Conservation (phyloP, 2,329 filamentous ascomycete species). For the Penicillium sp. region DNA sequence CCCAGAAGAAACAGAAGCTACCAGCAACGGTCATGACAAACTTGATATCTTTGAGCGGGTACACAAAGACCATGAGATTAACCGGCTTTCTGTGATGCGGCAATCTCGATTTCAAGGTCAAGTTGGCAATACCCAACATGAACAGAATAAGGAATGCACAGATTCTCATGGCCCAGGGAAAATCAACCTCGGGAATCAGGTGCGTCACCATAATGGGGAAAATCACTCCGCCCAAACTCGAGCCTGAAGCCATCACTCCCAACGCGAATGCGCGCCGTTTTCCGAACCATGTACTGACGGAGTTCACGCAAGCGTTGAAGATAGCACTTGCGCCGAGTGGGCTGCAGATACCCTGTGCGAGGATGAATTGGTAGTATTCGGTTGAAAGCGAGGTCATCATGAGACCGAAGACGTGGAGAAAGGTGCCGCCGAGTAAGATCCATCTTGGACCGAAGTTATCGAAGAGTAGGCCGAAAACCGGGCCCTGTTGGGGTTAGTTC, state of each 20-base stretch:
- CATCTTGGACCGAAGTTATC: conserved; percentile 63
- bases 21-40: conserved; percentile 23
- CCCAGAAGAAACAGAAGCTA: conserved; percentile 51
- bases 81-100: conserved; percentile 28
- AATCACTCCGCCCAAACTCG: conserved; percentile 59
- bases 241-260: conserved; percentile 56
- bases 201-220: conserved; percentile 62
- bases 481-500: conserved; percentile 40
- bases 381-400: conserved; percentile 59
- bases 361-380: conserved; percentile 59
- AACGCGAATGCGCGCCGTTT: conserved; percentile 54
- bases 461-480: conserved; percentile 63
- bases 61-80: conserved; percentile 18
- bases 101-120: conserved; percentile 53
- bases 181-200: conserved; percentile 55
- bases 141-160: conserved; percentile 62
- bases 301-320: conserved; percentile 46
- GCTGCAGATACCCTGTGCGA: conserved; percentile 56
- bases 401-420: conserved; percentile 58
- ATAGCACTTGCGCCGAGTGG: conserved; percentile 52
- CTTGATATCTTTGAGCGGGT: conserved; percentile 23
- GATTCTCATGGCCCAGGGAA: conserved; percentile 59
- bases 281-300: conserved; percentile 54
- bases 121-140: conserved; percentile 53
- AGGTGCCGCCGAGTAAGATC: conserved; percentile 51